Conservation (phyloP, 345 rosid species). For the Xanthoceras sorbifolium region DNA sequence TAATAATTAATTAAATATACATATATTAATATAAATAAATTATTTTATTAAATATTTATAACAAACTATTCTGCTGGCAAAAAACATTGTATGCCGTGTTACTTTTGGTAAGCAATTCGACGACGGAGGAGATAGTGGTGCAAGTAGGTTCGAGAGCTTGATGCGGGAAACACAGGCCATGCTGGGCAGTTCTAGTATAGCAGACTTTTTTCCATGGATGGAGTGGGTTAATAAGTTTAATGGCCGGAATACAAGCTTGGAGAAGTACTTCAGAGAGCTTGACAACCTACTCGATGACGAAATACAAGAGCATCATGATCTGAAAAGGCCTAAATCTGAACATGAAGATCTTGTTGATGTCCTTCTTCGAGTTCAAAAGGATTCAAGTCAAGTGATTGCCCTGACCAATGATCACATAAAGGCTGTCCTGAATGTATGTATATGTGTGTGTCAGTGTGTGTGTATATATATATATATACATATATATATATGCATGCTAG, state of each 20-base stretch:
- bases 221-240: constrained; percentile 41
- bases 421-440: constrained; percentile 28
- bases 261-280: constrained; percentile 33
- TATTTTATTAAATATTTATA: too few relatives aligned
- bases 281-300: constrained; percentile 37
- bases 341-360: constrained; percentile 43
- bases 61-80: constrained; percentile 18
- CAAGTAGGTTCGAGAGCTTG: constrained; percentile 26
- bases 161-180: constrained; percentile 25
- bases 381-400: constrained; percentile 20
- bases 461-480: too few relatives aligned
- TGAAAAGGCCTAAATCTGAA: constrained; percentile 21
- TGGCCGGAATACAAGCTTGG: constrained; percentile 31
- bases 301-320: constrained; percentile 38
- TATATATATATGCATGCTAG: too few relatives aligned
- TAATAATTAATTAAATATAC: too few relatives aligned
- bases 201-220: constrained; percentile 47
- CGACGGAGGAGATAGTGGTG: background rate
- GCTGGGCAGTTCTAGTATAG: constrained; percentile 30
- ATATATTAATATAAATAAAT: too few relatives aligned
- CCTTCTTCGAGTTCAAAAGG: constrained; percentile 26
- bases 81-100: constrained; percentile 35
- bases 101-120: constrained; percentile 36
- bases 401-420: constrained; percentile 29
- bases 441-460: too few relatives aligned